These are phyloP conservation scores for Diaporthe destruens DNA, from an alignment of 2,329 filamentous ascomycete genomes.

Conservation along the genomic window DNA sequence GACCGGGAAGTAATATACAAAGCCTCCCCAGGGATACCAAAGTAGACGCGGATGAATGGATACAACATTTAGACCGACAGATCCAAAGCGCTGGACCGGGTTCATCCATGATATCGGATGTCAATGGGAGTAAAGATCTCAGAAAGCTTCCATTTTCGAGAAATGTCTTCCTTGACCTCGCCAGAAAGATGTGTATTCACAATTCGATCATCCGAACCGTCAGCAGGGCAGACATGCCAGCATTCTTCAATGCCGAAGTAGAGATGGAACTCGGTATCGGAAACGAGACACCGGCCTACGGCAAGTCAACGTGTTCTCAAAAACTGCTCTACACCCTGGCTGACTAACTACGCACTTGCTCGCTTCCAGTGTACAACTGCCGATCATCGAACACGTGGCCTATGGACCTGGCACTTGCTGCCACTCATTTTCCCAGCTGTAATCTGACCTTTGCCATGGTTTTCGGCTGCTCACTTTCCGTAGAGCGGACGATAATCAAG, in stretches of 20 bases:
- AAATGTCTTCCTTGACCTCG: slow-evolving; percentile 41
- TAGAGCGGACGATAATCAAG: slow-evolving; percentile 42
- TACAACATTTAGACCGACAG: neutral
- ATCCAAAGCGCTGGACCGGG: neutral
- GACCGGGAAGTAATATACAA: neutral
- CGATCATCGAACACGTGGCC: slow-evolving; percentile 47
- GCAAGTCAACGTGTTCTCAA: slow-evolving; percentile 25
- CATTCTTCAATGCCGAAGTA: slow-evolving; percentile 42
- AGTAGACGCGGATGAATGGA: neutral
- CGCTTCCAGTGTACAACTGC: slow-evolving; percentile 45
- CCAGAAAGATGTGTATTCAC: slow-evolving; percentile 43
- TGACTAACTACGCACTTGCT: neutral
- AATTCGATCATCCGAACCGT: slow-evolving; percentile 45
- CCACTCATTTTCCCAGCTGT: slow-evolving; percentile 45
- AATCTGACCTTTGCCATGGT: slow-evolving; percentile 45
- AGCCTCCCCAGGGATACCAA: neutral
- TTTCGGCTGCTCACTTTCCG: slow-evolving; percentile 43
- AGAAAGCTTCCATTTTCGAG: slow-evolving; percentile 44
- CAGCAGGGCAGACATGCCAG: slow-evolving; percentile 45
- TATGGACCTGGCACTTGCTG: slow-evolving; percentile 46
- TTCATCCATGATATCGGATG: neutral
- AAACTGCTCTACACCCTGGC: neutral
- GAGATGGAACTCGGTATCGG: slow-evolving; percentile 32
- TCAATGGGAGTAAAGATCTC: slow-evolving; percentile 29
- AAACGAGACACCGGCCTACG: slow-evolving; percentile 34